Base-by-base conservation (phyloP, 2,329 filamentous ascomycete genomes). In the Clarireedia homoeocarpa region DNA sequence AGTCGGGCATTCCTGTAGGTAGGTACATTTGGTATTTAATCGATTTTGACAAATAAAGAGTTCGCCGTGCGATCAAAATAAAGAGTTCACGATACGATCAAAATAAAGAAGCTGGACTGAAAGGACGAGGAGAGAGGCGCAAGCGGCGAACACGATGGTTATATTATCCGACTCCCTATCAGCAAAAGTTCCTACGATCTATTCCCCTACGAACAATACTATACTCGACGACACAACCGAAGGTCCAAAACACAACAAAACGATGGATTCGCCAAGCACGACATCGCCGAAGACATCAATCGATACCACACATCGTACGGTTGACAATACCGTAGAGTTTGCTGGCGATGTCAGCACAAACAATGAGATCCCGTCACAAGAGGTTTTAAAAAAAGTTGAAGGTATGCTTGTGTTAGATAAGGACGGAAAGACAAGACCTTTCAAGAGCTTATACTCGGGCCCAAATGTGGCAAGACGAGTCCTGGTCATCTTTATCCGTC, bases 301-400 rank as follows among this genome's bases (percentile, higher is more conserved):
- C 20, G 59, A 63, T 38, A 57, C 61, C 39, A 56, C 24, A 15
- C 20, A 48, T 10, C 24, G 61, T 15, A 20, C n/a, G 23, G 48
- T 63, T 36, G 63, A 62, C 49, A 53, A 55, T n/a, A 59, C 74
- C 2, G 67, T 68, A 27, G 80, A 85, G 62, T 84, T 84, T 64
- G 72, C 76, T 9, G 81, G 81, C 59, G 73, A 80, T 51, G 71
- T 84, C 15, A 69, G 74, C 49, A 83, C 77, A 10, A 78, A 76
- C 66, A 75, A 85, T 64, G 73, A 78, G 39, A 65, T 84, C 2
- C 83, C 83, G 0, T 72, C 77, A 0, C 63, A 67, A 20, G 73
- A 75, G 54, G 74, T 72, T 3, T 68, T 85, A 26, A 73, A 71
- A 53, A 74, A 73, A 62, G 75, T 85, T 42, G 78, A 80, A 59